Base-by-base conservation (phyloP, 1,284 basidiomycete species). In the Tremellales sp. region DNA sequence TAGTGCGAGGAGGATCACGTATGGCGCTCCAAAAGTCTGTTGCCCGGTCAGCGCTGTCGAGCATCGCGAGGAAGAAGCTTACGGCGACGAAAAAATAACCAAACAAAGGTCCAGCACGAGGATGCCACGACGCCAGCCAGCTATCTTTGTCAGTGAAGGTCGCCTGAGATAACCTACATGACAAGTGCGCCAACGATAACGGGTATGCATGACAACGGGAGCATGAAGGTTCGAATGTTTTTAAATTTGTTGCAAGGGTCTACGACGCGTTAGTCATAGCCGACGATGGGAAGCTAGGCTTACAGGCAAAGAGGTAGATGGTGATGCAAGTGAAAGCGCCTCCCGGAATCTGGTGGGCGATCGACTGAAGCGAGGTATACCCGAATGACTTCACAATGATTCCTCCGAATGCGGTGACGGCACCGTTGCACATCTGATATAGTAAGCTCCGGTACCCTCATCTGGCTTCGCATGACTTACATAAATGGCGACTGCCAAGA, bases 361-460 rank as follows among this genome's bases (percentile, higher is more conserved):
- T 75, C 2, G 73, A 68, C 29, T 72, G 65, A 1, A 77, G 59
- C 2, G 69, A 61, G 1, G 69, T 66, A 62, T 76, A 78, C 5
- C 77, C 77, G 39, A 77, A 75, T 2, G 60, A 57, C 37, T 58
- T 57, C 61, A 78, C 73, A 53, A 78, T 76, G 36, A 72, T 57
- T 0, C 75, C 70, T 5, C 76, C 75, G 48, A 78, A 78, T 0
- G 73, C 76, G 4, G 66, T 71, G 61, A 77, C 54, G 47, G 74
- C 45, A 48, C 66, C 56, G 64, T 75, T 64, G 51, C 60, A 67
- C 39, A 69, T 60, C 50, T 57, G 34, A 16, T 10, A n/a, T 6
- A 32, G 31, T 19, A 37, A 9, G 22, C 13, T 14, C 18, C 22
- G 18, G 7, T 28, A 8, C 5, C 4, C 19, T 3, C 24, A 33